Evolutionary conservation across 106 monocot genomes (phyloP).

Genomic region (Phalaenopsis equestris): DNA sequence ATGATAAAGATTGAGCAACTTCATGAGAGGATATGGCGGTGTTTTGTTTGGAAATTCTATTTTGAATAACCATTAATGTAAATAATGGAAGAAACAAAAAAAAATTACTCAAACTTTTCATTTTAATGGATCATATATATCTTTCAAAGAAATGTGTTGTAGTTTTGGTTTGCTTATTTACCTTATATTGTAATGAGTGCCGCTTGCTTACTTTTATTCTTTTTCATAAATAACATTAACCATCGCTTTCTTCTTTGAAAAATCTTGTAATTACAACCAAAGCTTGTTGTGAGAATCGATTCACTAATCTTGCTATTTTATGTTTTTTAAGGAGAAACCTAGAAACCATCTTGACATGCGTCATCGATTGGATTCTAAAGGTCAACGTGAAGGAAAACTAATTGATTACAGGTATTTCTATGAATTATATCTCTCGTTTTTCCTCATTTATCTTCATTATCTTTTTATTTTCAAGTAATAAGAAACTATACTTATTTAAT

Average conservation of each 20-base stretch:
- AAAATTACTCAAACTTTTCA: neutral
- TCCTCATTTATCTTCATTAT: neutral
- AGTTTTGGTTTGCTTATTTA: neutral
- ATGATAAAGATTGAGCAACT: neutral
- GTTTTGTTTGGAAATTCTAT: neutral
- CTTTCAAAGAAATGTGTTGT: neutral
- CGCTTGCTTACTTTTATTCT: neutral
- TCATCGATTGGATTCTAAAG: constrained; percentile 88
- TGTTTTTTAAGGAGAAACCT: constrained; percentile 68
- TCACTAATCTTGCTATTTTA: neutral
- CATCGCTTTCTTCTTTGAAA: neutral
- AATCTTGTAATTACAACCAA: neutral
- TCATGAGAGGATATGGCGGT: neutral
- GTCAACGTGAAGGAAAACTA: constrained; percentile 91
- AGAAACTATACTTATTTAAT: neutral
- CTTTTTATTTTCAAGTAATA: neutral
- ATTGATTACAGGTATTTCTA: constrained; percentile 80
- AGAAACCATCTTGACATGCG: constrained; percentile 94
- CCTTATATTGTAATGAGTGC: neutral
- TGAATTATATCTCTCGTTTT: neutral
- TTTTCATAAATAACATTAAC: neutral
- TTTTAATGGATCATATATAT: neutral
- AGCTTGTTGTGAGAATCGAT: neutral
- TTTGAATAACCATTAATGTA: neutral
- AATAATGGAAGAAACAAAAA: neutral